These are phyloP conservation scores for Limnomonas spitsbergensis DNA, from an alignment of 139 green algal genomes.

Conservation along the genomic window DNA sequence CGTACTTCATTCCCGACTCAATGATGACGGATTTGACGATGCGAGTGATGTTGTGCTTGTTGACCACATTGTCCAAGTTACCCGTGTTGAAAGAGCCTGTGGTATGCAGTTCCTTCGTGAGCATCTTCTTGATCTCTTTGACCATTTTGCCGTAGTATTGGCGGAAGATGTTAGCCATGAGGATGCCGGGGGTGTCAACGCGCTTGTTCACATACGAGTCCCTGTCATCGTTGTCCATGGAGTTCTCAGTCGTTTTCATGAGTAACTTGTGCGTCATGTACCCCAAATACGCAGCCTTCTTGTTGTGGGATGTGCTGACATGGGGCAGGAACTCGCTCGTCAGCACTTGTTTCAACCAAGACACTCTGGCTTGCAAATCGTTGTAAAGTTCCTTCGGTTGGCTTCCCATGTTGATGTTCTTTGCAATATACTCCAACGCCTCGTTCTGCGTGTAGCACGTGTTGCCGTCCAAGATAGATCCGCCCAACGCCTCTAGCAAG, in stretches of 20 bases:
- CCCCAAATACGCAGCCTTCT: background rate
- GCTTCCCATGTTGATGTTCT: too few relatives aligned
- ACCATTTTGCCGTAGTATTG: conserved; percentile 43
- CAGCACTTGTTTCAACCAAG: too few relatives aligned
- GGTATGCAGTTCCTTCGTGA: conserved; percentile 13
- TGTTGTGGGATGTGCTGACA: too few relatives aligned
- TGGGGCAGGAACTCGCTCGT: conserved; percentile 6
- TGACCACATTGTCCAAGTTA: conserved; percentile 15
- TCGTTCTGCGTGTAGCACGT: too few relatives aligned
- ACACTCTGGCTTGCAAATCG: too few relatives aligned
- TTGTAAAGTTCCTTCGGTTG: too few relatives aligned
- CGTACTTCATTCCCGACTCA: conserved; percentile 60
- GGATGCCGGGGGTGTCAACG: conserved; percentile 27
- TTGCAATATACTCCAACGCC: too few relatives aligned
- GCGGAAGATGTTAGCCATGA: conserved; percentile 10
- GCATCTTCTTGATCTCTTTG: conserved; percentile 42
- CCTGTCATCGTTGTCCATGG: conserved; percentile 17
- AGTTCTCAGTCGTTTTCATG: background rate
- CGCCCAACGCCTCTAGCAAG: too few relatives aligned
- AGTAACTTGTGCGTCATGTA: background rate
- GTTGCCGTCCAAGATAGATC: too few relatives aligned
- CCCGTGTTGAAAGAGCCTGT: background rate
- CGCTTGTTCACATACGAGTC: conserved; percentile 68
- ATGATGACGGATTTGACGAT: conserved; percentile 61
- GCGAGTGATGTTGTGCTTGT: conserved; percentile 41